Base-by-base conservation (phyloP, 495 filamentous ascomycete species). In the Coniosporium apollinis region DNA sequence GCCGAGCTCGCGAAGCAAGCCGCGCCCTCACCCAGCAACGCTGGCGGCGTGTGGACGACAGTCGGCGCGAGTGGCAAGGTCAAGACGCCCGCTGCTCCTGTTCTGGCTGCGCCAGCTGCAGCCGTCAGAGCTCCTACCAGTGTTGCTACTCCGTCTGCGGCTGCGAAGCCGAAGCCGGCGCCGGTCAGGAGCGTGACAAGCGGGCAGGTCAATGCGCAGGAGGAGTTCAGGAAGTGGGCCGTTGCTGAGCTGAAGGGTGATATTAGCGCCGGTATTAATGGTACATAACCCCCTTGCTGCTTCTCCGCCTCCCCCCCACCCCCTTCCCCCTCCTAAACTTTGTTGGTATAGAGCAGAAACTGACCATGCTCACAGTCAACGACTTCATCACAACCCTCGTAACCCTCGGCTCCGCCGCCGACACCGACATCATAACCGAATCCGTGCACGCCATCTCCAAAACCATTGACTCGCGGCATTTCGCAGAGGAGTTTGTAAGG, bases 201-300 rank as follows among this genome's bases (percentile, higher is more conserved):
- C 11, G 48, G 65, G 33, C 54, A 64, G 31, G 65, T 67, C 43
- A 74, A 70, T 34, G 70, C 75, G 16, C 67, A 68, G 29, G 85
- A 94, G 19, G 89, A 97, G 56, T 92, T 97, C 55, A 77, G 72
- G 44, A 93, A 85, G 57, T 97, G 89, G 89, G 70, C 82, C 13
- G 75, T 82, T 44, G 64, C 69, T 22, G 70, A 84, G 43, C 59
- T 97, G 37, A 62, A 66, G 30, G 63, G 67, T 44, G 67, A 71
- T 19, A 46, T 79, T 37, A 70, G 70, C 49, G 61, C 58, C 46
- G 65, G 61, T 45, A 74, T 80, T 44, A 66, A 72, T 57, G 61
- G 69, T 74, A 56, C 39, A 59, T 47, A 28, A 46, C 34, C 5
- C n/a, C n/a, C n/a, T n/a, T n/a, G n/a, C n/a, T n/a, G n/a, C n/a